Evolutionary conservation across 768 basidiomycete genomes (phyloP).

Genomic region (Hortiboletus campestris): DNA sequence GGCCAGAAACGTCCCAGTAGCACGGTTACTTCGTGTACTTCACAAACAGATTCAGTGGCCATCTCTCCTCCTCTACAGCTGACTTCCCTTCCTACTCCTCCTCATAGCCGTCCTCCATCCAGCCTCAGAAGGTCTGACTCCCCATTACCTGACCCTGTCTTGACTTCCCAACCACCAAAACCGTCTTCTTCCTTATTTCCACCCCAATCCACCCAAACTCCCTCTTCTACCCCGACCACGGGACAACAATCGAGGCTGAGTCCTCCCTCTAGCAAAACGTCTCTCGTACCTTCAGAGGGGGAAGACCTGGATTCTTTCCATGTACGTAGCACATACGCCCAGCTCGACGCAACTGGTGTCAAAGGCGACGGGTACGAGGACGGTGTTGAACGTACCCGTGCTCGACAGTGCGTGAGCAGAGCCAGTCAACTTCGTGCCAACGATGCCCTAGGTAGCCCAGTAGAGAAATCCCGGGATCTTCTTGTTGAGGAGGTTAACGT

Average conservation of each 20-base stretch:
- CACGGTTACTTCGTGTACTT: slow-evolving; percentile 28
- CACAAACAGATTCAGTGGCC: slow-evolving; percentile 19
- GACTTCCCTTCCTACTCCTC: slow-evolving; percentile 26
- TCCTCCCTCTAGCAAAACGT: slow-evolving; percentile 49
- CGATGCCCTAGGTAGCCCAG: slow-evolving; percentile 52
- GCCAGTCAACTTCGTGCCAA: slow-evolving; percentile 59
- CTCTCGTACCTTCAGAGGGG: slow-evolving; percentile 69
- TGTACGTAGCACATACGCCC: slow-evolving; percentile 84
- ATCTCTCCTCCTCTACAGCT: slow-evolving; percentile 15
- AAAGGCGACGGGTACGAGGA: slow-evolving; percentile 94
- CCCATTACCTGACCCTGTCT: slow-evolving; percentile 21
- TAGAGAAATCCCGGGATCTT: slow-evolving; percentile 65
- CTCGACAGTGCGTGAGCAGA: slow-evolving; percentile 54
- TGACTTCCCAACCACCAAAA: slow-evolving; percentile 18
- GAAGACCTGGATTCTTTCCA: slow-evolving; percentile 83
- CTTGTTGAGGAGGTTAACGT: slow-evolving; percentile 71
- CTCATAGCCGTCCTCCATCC: slow-evolving; percentile 31
- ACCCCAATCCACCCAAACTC: slow-evolving; percentile 39
- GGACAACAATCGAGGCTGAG: slow-evolving; percentile 31
- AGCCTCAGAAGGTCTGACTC: slow-evolving; percentile 21
- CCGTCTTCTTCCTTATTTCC: slow-evolving; percentile 18
- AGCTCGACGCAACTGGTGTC: slow-evolving; percentile 87
- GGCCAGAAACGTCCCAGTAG: slow-evolving; percentile 21
- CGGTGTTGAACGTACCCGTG: slow-evolving; percentile 90
- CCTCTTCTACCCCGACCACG: slow-evolving; percentile 27